A percentile compares a stretch with the other conserved stretches of the same genome.
Evolutionary conservation across 495 filamentous ascomycete genomes (phyloP).

Genomic region (Penicillium samsonianum): DNA sequence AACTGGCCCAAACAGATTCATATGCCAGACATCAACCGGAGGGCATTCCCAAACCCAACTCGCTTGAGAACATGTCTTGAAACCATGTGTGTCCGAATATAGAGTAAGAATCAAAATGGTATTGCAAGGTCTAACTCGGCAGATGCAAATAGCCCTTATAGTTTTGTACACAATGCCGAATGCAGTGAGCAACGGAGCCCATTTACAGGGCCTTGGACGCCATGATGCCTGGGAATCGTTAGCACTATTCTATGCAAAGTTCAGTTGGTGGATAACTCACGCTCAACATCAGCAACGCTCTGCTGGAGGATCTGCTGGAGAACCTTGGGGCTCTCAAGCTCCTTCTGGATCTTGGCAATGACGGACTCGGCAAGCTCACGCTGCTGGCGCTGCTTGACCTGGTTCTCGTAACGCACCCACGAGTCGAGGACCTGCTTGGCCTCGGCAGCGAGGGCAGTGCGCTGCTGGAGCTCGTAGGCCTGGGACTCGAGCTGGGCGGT

Average conservation of each 20-base stretch:
- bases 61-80: neutral
- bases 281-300: slow-evolving; percentile 93
- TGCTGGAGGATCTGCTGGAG: slow-evolving; percentile 95
- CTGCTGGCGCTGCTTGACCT: slow-evolving; percentile 98
- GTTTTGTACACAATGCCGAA: slow-evolving; percentile 52
- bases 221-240: slow-evolving; percentile 50
- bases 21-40: neutral
- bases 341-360: slow-evolving; percentile 96
- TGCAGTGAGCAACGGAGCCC: slow-evolving; percentile 38
- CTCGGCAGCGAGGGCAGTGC: slow-evolving; percentile 82
- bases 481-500: slow-evolving; percentile 93
- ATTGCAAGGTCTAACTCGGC: slow-evolving; percentile 48
- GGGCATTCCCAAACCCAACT: neutral
- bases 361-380: slow-evolving; percentile 87
- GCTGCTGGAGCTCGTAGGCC: slow-evolving; percentile 96
- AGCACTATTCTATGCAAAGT: slow-evolving; percentile 19
- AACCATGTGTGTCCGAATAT: neutral
- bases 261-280: slow-evolving; percentile 56
- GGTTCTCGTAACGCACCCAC: slow-evolving; percentile 96
- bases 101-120: slow-evolving; percentile 31
- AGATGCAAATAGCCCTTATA: slow-evolving; percentile 46
- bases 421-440: slow-evolving; percentile 95
- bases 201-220: slow-evolving; percentile 55
- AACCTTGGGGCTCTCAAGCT: slow-evolving; percentile 93
- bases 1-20: neutral